Evolutionary conservation across 805 yeast species (phyloP).

Genomic region (Lipomyces sp.): DNA sequence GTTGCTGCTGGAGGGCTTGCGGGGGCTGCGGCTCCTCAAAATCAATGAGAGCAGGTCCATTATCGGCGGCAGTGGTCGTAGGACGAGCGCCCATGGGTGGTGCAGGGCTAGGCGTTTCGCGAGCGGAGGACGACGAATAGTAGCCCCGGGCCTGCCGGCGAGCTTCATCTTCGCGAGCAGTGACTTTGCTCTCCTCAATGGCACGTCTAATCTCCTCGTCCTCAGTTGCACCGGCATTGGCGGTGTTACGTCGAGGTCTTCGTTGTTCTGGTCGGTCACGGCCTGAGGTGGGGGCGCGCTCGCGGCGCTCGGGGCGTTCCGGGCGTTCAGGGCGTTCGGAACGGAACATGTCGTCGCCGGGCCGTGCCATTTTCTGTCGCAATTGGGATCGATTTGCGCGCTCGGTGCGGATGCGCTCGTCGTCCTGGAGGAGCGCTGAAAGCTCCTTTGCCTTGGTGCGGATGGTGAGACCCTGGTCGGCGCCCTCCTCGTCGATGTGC

Average conservation of each 20-base stretch:
- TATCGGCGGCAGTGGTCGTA: slow-evolving; percentile 62
- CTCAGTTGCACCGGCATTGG: background rate
- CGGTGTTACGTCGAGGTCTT: slow-evolving; percentile 13
- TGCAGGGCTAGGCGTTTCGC: slow-evolving; percentile 30
- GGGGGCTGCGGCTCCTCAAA: slow-evolving; percentile 63
- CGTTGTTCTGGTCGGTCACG: slow-evolving; percentile 1
- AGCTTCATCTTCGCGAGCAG: slow-evolving; percentile 76
- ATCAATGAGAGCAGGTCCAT: slow-evolving; percentile 33
- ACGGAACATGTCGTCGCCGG: slow-evolving; percentile 15
- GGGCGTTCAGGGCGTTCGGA: background rate
- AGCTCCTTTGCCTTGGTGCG: slow-evolving; percentile 89
- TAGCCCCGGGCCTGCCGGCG: slow-evolving; percentile 39
- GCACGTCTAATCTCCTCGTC: slow-evolving; percentile 75
- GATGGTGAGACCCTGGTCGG: slow-evolving; percentile 83
- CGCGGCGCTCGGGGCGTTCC: slow-evolving; percentile 6
- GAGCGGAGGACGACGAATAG: background rate
- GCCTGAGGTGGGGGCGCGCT: slow-evolving; percentile 1
- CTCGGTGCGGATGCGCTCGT: slow-evolving; percentile 72
- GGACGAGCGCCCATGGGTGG: slow-evolving; percentile 61
- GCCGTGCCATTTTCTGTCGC: slow-evolving; percentile 22
- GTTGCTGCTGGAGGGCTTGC: slow-evolving; percentile 48
- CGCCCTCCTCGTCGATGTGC: slow-evolving; percentile 68
- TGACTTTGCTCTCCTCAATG: slow-evolving; percentile 69
- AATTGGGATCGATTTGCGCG: slow-evolving; percentile 45
- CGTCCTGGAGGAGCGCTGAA: slow-evolving; percentile 74